Evolutionary conservation across 1,284 basidiomycete genomes (phyloP).

Genomic region (Cutaneotrichosporon daszewskae): DNA sequence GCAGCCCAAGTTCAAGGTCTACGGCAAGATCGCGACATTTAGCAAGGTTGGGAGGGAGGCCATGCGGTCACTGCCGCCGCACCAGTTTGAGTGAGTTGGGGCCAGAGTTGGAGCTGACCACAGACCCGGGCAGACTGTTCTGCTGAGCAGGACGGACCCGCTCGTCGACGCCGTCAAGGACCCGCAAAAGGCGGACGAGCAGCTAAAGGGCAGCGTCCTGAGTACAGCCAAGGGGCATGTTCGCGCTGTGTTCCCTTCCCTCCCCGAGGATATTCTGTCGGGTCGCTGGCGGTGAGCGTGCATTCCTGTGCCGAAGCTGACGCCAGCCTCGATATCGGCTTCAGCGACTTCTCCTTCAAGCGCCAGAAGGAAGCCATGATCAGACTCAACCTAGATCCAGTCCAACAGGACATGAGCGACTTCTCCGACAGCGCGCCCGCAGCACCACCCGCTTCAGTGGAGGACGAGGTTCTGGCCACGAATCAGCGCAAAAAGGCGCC

Average conservation of each 20-base stretch:
- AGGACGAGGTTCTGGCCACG: conserved; percentile 2
- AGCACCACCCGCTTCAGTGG: neutral
- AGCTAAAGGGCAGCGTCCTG: conserved; percentile 57
- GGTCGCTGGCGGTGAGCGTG: conserved; percentile 64
- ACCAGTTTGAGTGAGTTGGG: conserved; percentile 19
- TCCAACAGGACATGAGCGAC: conserved; percentile 40
- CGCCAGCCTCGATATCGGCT: conserved; percentile 67
- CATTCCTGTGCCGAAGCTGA: too few species aligned
- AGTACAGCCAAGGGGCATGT: conserved; percentile 50
- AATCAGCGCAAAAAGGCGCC: neutral
- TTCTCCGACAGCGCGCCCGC: neutral
- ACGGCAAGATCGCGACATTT: conserved; percentile 47
- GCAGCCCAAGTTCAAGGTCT: conserved; percentile 14
- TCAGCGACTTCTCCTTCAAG: conserved; percentile 61
- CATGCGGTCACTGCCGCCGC: conserved; percentile 29
- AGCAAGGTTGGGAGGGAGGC: conserved; percentile 58
- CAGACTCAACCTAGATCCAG: conserved; percentile 58
- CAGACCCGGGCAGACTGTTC: conserved; percentile 57
- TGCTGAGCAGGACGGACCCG: conserved; percentile 61
- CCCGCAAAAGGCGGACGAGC: conserved; percentile 38
- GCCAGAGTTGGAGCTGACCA: neutral
- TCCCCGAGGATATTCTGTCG: conserved; percentile 46
- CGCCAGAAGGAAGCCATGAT: conserved; percentile 66
- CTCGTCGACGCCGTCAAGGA: conserved; percentile 16
- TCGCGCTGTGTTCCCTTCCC: conserved; percentile 56